Evolutionary conservation across 345 rosid genomes (phyloP).

Genomic region (Populus alba): DNA sequence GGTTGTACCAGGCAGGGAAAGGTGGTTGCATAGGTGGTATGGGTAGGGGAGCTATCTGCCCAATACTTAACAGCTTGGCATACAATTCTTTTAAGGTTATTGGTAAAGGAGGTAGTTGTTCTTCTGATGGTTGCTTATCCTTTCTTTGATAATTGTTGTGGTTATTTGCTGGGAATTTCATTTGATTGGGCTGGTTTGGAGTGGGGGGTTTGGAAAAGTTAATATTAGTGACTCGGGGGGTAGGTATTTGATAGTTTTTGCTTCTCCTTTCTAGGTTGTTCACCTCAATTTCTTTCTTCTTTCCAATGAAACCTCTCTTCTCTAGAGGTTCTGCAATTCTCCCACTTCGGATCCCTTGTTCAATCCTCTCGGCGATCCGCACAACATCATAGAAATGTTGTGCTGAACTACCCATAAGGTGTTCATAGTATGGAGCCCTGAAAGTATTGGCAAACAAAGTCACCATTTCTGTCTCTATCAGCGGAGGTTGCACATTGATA

Average conservation of each 20-base stretch:
- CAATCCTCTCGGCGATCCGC: no score
- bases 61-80: neutral
- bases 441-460: no score
- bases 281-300: neutral
- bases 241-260: neutral
- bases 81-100: no score
- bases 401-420: neutral
- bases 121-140: accelerated
- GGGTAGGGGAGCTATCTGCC: neutral
- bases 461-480: no score
- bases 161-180: accelerated
- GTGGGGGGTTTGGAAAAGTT: neutral
- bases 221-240: neutral
- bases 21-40: neutral
- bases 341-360: neutral
- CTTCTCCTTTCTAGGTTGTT: no score
- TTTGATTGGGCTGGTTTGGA: no score
- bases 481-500: no score
- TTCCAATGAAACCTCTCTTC: no score
- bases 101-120: neutral
- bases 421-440: neutral
- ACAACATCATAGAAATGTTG: neutral
- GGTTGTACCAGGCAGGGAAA: neutral
- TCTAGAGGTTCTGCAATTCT: no score
- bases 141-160: no score